phyloP scores from a whole-genome alignment of 2,329 filamentous ascomycete genomes.

The Aspergillus unguis region DNA sequence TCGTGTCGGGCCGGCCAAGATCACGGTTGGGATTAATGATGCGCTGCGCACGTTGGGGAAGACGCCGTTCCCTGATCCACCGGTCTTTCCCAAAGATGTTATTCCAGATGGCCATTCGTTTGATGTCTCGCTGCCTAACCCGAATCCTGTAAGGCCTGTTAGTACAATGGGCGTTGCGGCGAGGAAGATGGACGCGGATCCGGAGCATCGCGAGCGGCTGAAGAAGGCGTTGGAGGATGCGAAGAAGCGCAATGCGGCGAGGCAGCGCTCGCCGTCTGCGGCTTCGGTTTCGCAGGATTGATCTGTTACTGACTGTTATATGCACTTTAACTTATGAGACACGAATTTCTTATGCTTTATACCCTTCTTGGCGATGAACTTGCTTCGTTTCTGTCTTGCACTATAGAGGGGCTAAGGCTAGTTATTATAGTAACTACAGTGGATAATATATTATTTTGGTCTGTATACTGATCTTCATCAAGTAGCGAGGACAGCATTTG shows the following conservation, averaged over 20 bases:
- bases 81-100: slow-evolving; percentile 7
- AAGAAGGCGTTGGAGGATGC: slow-evolving; percentile 52
- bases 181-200: slow-evolving; percentile 27
- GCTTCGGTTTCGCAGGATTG: background rate
- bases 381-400: background rate
- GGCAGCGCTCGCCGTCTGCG: background rate
- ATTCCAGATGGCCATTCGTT: slow-evolving; percentile 13
- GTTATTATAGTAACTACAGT: background rate
- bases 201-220: slow-evolving; percentile 47
- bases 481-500: background rate
- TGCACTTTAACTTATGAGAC: background rate
- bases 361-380: slow-evolving; percentile 2
- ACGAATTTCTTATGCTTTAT: slow-evolving; percentile 4
- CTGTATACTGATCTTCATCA: background rate
- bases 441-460: background rate
- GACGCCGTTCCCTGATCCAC: slow-evolving; percentile 21
- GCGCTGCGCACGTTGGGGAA: slow-evolving; percentile 37
- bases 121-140: slow-evolving; percentile 21
- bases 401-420: background rate
- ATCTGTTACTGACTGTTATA: slow-evolving; percentile 16
- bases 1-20: slow-evolving; percentile 36
- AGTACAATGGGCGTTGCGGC: slow-evolving; percentile 16
- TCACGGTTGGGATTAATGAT: slow-evolving; percentile 37
- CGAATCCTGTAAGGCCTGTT: slow-evolving; percentile 23
- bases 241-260: slow-evolving; percentile 51